phyloP scores from a whole-genome alignment of 208 protist species.

The Trypanosoma cruzi region DNA sequence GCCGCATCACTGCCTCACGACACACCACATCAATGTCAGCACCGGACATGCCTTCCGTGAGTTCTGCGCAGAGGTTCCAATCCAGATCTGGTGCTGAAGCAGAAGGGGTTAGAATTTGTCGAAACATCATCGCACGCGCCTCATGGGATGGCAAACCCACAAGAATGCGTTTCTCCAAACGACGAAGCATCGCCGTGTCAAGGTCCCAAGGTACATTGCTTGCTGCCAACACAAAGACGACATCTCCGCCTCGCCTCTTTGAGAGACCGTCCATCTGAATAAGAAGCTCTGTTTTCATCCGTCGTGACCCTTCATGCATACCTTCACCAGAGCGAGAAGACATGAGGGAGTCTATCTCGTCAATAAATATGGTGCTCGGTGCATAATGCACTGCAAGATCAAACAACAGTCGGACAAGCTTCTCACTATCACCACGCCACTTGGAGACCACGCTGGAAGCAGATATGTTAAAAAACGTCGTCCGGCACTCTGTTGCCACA shows the following conservation, averaged over 20 bases:
- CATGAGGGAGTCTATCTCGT: conserved; percentile 99
- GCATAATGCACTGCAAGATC: conserved; percentile 93
- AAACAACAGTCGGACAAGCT: conserved; percentile 96
- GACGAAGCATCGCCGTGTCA: conserved; percentile 92
- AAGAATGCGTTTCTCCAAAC: conserved; percentile 92
- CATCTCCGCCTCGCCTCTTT: conserved; percentile 69
- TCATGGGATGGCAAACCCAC: conserved; percentile 81
- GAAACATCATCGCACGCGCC: conserved; percentile 76
- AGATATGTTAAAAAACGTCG: conserved; percentile 99
- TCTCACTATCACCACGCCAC: conserved; percentile 98
- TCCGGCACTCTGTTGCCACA: conserved; percentile 96
- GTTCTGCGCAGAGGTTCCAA: conserved; percentile 60
- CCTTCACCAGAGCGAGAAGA: conserved; percentile 94
- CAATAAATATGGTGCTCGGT: conserved; percentile 99
- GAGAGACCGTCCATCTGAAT: conserved; percentile 94
- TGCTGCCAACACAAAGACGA: conserved; percentile 93
- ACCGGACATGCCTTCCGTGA: conserved; percentile 88
- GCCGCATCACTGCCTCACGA: conserved; percentile 92
- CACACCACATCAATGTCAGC: conserved; percentile 93
- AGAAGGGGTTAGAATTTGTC: conserved; percentile 41
- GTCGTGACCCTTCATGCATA: conserved; percentile 91
- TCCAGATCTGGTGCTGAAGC: conserved; percentile 34
- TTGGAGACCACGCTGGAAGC: conserved; percentile 96
- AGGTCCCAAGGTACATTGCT: conserved; percentile 95
- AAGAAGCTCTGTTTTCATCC: conserved; percentile 95